These are phyloP conservation scores for Tetradesmus obliquus DNA, from an alignment of 139 green algal genomes.

Conservation along the genomic window DNA sequence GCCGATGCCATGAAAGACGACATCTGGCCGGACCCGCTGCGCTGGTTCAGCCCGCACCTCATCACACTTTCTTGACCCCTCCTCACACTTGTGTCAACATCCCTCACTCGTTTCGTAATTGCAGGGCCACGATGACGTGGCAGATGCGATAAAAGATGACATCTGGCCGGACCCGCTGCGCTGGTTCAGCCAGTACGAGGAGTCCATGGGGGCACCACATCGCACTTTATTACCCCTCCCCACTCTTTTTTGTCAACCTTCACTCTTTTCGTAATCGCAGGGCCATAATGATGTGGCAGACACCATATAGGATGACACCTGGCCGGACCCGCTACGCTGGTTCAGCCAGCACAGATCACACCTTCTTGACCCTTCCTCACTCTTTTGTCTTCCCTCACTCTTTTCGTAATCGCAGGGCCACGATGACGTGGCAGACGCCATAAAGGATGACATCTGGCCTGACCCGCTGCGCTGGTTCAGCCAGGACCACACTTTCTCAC, in stretches of 20 bases:
- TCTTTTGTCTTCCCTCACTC: no score
- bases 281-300: constrained; percentile 8
- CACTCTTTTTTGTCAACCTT: no score
- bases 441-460: constrained; percentile 36
- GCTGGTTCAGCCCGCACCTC: background rate
- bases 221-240: no score
- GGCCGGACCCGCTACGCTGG: constrained; percentile 26
- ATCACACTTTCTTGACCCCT: background rate
- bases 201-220: background rate
- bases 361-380: background rate
- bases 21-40: constrained; percentile 31
- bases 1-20: constrained; percentile 7
- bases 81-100: background rate
- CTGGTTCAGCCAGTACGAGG: background rate
- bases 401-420: background rate
- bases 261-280: no score
- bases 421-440: constrained; percentile 5
- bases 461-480: constrained; percentile 25
- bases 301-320: constrained; percentile 8
- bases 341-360: background rate
- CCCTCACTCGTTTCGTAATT: background rate
- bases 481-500: no score
- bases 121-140: constrained; percentile 11
- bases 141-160: constrained; percentile 21
- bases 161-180: constrained; percentile 36